Percentiles rank a stretch among this genome's conserved stretches.
These are phyloP conservation scores for Flaveria ramosissima DNA, from an alignment of 129 eudicot species.

Conservation along the genomic window DNA sequence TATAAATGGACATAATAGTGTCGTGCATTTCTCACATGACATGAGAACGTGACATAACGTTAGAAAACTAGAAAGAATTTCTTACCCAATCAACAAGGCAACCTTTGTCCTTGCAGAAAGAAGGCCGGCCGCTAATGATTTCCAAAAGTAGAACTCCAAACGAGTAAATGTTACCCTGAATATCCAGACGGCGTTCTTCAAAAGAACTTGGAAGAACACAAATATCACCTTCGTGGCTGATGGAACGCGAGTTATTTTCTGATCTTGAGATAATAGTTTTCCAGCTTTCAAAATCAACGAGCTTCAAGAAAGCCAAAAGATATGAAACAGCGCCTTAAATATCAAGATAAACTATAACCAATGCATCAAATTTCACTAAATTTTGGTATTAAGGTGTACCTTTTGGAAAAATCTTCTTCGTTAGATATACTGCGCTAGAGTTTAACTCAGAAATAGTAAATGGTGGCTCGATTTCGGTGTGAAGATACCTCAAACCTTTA, in stretches of 20 bases:
- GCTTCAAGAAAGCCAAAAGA: conserved; percentile 42
- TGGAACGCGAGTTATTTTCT: conserved; percentile 69
- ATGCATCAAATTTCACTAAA: neutral
- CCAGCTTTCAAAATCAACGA: conserved; percentile 98
- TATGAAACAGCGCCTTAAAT: neutral
- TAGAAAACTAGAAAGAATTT: neutral
- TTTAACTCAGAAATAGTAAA: conserved; percentile 87
- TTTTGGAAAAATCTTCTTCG: conserved; percentile 97
- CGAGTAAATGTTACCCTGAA: conserved; percentile 77
- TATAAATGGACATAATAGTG: neutral
- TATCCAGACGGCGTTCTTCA: conserved; percentile 66
- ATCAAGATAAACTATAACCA: conserved; percentile 13
- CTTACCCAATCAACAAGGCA: conserved; percentile 91
- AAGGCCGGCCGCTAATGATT: conserved; percentile 82
- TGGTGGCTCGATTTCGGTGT: conserved; percentile 86
- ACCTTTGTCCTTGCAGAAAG: conserved; percentile 78
- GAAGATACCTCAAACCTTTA: conserved; percentile 79
- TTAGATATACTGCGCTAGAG: conserved; percentile 82
- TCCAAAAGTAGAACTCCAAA: conserved; percentile 89
- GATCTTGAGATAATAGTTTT: conserved; percentile 77
- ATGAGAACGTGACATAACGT: neutral
- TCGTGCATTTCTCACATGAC: neutral
- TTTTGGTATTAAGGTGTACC: conserved; percentile 35
- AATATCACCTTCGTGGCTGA: conserved; percentile 72
- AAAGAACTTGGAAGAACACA: conserved; percentile 76